A percentile compares a stretch with the other conserved stretches of the same genome.
These are phyloP conservation scores for Fusarium falciforme DNA, from an alignment of 2,329 filamentous ascomycete species.

Conservation along the genomic window DNA sequence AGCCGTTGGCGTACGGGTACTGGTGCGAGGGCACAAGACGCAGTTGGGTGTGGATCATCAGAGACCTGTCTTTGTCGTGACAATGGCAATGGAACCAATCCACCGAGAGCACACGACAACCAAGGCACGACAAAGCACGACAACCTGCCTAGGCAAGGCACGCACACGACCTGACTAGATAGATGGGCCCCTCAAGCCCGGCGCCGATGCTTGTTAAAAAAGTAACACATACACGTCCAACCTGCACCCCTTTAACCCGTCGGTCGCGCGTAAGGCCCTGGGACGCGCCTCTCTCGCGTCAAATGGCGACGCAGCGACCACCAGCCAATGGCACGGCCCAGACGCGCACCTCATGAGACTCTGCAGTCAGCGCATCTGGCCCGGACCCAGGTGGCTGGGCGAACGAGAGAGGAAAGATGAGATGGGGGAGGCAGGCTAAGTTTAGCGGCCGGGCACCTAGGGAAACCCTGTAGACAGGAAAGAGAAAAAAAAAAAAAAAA, in stretches of 20 bases:
- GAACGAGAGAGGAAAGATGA: conserved; percentile 33
- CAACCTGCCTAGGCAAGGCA: conserved; percentile 19
- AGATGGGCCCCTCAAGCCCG: conserved; percentile 21
- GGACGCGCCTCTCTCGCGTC: conserved; percentile 38
- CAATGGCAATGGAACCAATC: background rate
- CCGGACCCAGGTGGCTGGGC: conserved; percentile 39
- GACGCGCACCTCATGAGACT: conserved; percentile 41
- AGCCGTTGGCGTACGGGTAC: conserved; percentile 6
- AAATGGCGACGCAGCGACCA: conserved; percentile 34
- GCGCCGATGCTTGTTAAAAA: conserved; percentile 10
- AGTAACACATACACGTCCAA: conserved; percentile 34
- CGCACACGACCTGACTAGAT: conserved; percentile 25
- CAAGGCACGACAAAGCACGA: conserved; percentile 11
- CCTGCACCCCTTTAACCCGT: conserved; percentile 37
- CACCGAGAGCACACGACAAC: conserved; percentile 19
- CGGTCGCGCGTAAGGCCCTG: conserved; percentile 29
- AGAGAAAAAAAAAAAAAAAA: conserved; percentile 18
- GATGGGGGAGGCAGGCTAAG: conserved; percentile 30
- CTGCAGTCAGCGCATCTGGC: conserved; percentile 35
- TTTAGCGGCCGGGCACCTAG: conserved; percentile 37
- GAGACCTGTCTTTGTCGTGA: conserved; percentile 17
- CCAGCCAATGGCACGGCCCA: conserved; percentile 35
- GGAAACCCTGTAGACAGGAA: conserved; percentile 20
- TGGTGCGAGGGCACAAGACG: background rate
- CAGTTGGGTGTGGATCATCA: conserved; percentile 17